Conservation (phyloP, 177 flowering plant genomes). For the Tripterygium wilfordii region DNA sequence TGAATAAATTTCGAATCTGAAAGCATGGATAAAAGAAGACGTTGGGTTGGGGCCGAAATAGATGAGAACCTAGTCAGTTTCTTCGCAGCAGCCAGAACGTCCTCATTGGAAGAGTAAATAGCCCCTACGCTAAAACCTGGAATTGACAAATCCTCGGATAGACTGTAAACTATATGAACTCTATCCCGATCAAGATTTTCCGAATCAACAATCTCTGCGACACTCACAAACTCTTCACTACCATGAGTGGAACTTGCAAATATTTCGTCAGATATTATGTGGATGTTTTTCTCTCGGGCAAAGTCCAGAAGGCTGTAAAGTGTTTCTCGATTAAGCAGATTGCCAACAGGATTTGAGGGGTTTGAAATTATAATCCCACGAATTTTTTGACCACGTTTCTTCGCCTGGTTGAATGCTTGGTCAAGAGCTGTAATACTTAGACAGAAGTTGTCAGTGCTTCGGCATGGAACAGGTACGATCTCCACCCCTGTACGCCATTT, state of each 20-base stretch:
- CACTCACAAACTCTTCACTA: slow-evolving; percentile 73
- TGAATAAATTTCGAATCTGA: slow-evolving; percentile 55
- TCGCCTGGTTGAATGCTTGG: slow-evolving; percentile 83
- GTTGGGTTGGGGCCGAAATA: slow-evolving; percentile 68
- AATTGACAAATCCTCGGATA: slow-evolving; percentile 79
- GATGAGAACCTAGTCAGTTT: slow-evolving; percentile 75
- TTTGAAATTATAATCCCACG: slow-evolving; percentile 80
- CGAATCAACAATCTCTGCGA: slow-evolving; percentile 63
- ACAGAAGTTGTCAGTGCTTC: slow-evolving; percentile 77
- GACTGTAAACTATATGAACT: slow-evolving; percentile 75
- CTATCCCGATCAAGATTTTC: slow-evolving; percentile 65
- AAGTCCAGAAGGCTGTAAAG: slow-evolving; percentile 74
- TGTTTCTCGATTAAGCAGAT: slow-evolving; percentile 46
- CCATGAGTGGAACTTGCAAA: slow-evolving; percentile 73
- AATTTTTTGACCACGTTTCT: slow-evolving; percentile 76
- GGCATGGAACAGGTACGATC: slow-evolving; percentile 88
- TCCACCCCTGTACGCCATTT: slow-evolving; percentile 91
- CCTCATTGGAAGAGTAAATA: slow-evolving; percentile 66
- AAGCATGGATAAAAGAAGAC: slow-evolving; percentile 65
- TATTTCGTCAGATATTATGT: slow-evolving; percentile 75
- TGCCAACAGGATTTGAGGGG: slow-evolving; percentile 88
- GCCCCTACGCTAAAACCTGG: slow-evolving; percentile 67
- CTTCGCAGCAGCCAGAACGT: slow-evolving; percentile 57
- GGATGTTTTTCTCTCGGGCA: slow-evolving; percentile 89
- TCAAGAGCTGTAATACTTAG: slow-evolving; percentile 66